Evolutionary conservation across 768 basidiomycete genomes (phyloP), one percentile per base, ranked within the genome.

Genomic region (Podaxis mareebaensis): DNA sequence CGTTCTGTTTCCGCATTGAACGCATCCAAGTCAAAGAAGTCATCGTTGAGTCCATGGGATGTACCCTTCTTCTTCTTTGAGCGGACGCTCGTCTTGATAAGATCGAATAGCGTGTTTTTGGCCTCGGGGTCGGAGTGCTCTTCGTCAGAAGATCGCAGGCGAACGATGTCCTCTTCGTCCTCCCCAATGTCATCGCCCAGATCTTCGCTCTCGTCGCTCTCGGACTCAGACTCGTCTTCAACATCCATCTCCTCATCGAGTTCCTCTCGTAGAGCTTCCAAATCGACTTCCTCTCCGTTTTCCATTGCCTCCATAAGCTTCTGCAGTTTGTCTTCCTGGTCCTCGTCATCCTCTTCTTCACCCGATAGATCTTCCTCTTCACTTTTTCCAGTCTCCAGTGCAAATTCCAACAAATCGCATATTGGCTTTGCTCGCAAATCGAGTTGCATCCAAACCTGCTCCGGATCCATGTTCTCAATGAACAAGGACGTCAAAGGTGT

Each of bases 321-420:
- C 69, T 88, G 85, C 40, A 99, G 88, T 76, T 95, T 94, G 52
- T 95, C 87, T 97, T 95, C 84, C 96, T 96, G 93, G 96, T 95
- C 53, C 7, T 42, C 52, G 39, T 26, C 60, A 4, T 48, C 54
- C 12, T 49, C 42, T 26, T 39, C 61, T 22, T 46, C 49, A 30
- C n/a, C 28, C 17, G 26, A 44, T 4, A 33, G 94, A 92, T 95
- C 64, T 42, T 70, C 68, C 58, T 71, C 73, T 20, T 76, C 75
- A 22, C 71, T 72, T 20, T 69, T 66, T 61, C 7, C 80, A 28
- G 83, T 86, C 60, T 87, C 86, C 20, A 94, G 76, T 40, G 87
- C 82, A 61, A 79, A 79, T 53, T 91, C 83, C 46, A 96, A 76
- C 55, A 90, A 83, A 46, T 84, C 82, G 65, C 89, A 91, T 24